Conservation (phyloP, 257 asterid genomes). For the Coffea canephora region DNA sequence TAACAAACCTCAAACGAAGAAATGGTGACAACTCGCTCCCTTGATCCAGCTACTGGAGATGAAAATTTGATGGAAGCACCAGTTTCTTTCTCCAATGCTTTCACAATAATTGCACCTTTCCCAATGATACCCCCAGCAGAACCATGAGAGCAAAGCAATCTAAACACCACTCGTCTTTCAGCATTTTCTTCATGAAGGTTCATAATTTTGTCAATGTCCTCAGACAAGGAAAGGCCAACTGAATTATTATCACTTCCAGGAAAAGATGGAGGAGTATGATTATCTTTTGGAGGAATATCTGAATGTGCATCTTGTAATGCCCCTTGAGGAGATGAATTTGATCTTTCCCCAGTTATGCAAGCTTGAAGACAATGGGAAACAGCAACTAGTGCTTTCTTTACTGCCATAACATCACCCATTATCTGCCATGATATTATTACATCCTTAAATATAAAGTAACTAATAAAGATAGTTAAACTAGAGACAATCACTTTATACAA, state of each 20-base stretch:
- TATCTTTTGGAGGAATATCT: slow-evolving; percentile 19
- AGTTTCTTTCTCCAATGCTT: slow-evolving; percentile 51
- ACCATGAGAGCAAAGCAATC: slow-evolving; percentile 46
- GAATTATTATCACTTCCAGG: slow-evolving; percentile 29
- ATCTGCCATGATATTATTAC: slow-evolving; percentile 38
- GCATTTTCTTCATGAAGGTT: slow-evolving; percentile 31
- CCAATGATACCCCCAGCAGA: slow-evolving; percentile 58
- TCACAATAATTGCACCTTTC: slow-evolving; percentile 42
- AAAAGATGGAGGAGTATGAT: slow-evolving; percentile 10
- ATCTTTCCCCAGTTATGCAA: slow-evolving; percentile 29
- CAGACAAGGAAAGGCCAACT: slow-evolving; percentile 33
- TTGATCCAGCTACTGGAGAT: slow-evolving; percentile 40
- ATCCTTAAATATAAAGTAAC: slow-evolving; percentile 14
- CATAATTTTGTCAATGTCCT: slow-evolving; percentile 36
- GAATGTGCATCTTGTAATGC: slow-evolving; percentile 18
- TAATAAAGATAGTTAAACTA: slow-evolving; percentile 2
- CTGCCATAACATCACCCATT: slow-evolving; percentile 42
- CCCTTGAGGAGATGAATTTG: slow-evolving; percentile 20
- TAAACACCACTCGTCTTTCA: slow-evolving; percentile 42
- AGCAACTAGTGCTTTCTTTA: slow-evolving; percentile 52
- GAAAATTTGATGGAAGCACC: slow-evolving; percentile 54
- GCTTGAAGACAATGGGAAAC: slow-evolving; percentile 51
- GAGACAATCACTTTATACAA: neutral
- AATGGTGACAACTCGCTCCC: slow-evolving; percentile 53
- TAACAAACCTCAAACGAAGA: slow-evolving; percentile 49